Evolutionary conservation across 345 rosid genomes (phyloP).

Genomic region (Salix caprea): DNA sequence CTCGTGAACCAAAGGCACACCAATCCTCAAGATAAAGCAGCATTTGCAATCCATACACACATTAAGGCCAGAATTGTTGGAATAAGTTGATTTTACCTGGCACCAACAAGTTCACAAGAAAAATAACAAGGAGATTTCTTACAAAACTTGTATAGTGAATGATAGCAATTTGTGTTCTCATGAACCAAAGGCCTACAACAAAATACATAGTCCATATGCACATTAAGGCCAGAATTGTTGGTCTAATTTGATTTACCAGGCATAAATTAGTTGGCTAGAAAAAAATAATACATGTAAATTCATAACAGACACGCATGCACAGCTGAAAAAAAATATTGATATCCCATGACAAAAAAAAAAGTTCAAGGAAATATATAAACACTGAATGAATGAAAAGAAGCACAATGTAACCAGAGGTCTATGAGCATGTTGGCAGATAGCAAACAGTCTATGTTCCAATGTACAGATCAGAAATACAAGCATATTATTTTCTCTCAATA

Average conservation of each 20-base stretch:
- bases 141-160: background rate
- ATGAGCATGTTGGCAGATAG: background rate
- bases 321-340: background rate
- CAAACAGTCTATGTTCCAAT: background rate
- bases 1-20: background rate
- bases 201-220: background rate
- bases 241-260: background rate
- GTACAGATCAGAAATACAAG: background rate
- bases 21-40: background rate
- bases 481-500: background rate
- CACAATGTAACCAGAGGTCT: background rate
- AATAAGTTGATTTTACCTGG: background rate
- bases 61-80: background rate
- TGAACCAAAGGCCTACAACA: background rate
- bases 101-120: background rate
- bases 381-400: background rate
- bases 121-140: background rate
- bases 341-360: background rate
- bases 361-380: background rate
- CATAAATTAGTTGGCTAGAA: background rate
- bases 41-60: background rate
- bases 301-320: background rate
- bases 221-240: background rate
- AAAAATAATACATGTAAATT: background rate
- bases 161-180: background rate